Evolutionary conservation across 2,329 filamentous ascomycete genomes (phyloP).

Genomic region (Colletotrichum scovillei): DNA sequence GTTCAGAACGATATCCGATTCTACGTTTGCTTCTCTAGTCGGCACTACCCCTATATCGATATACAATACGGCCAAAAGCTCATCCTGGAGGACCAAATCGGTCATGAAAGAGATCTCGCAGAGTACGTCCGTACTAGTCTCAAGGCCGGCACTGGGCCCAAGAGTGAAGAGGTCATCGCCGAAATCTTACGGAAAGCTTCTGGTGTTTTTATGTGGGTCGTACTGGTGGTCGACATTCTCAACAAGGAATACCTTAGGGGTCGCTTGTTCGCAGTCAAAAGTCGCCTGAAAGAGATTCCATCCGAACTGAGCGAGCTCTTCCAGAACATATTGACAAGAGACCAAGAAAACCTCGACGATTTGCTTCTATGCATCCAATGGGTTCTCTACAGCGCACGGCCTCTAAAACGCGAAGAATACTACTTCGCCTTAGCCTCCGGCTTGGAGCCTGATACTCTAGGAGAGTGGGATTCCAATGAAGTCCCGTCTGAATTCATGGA

Average conservation of each 20-base stretch:
- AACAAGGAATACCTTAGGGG: conserved; percentile 47
- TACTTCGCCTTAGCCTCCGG: conserved; percentile 49
- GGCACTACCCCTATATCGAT: conserved; percentile 54
- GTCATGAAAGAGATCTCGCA: conserved; percentile 41
- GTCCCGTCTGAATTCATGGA: conserved; percentile 37
- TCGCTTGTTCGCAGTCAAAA: not conserved
- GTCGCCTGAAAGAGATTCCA: conserved; percentile 45
- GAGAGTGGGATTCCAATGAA: conserved; percentile 35
- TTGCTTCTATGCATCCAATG: conserved; percentile 59
- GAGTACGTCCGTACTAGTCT: conserved; percentile 37
- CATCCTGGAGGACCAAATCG: conserved; percentile 40
- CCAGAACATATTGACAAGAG: conserved; percentile 57
- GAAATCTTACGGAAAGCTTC: conserved; percentile 51
- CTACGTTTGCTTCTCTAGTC: conserved; percentile 56
- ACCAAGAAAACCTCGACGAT: conserved; percentile 51
- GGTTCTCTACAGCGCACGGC: conserved; percentile 57
- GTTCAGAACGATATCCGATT: conserved; percentile 40
- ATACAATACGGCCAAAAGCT: conserved; percentile 33
- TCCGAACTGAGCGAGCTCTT: conserved; percentile 56
- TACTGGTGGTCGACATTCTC: conserved; percentile 51
- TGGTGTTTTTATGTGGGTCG: conserved; percentile 58
- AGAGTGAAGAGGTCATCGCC: not conserved
- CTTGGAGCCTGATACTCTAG: conserved; percentile 34
- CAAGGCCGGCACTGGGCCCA: fast-evolving
- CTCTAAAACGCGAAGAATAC: conserved; percentile 52